These are phyloP conservation scores for Platanus orientalis DNA, from an alignment of 164 flowering plant genomes.

Conservation along the genomic window DNA sequence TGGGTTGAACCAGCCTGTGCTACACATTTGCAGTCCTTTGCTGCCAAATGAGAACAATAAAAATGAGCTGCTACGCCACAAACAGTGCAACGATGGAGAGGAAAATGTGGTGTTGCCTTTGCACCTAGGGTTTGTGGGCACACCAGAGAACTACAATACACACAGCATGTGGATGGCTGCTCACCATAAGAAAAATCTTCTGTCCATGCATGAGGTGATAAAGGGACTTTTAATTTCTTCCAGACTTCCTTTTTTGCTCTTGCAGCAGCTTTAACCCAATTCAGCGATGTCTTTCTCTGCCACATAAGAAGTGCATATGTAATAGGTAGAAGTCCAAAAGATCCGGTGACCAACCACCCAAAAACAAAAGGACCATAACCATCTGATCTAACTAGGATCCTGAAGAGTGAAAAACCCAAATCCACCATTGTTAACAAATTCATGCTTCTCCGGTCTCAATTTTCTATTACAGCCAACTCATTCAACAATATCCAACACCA, in stretches of 20 bases:
- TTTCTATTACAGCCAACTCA: neutral
- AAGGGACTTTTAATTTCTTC: constrained; percentile 58
- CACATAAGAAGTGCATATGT: constrained; percentile 49
- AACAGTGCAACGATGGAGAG: constrained; percentile 59
- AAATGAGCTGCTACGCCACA: constrained; percentile 79
- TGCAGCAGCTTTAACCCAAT: constrained; percentile 78
- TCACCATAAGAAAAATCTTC: constrained; percentile 45
- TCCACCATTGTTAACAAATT: constrained; percentile 28
- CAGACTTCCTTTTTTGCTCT: constrained; percentile 59
- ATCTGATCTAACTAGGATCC: constrained; percentile 26
- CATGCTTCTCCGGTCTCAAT: constrained; percentile 7
- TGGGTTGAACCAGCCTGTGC: constrained; percentile 50
- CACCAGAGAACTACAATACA: constrained; percentile 50
- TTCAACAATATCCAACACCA: neutral
- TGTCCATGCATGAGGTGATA: constrained; percentile 63
- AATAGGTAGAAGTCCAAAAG: constrained; percentile 47
- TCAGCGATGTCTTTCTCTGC: constrained; percentile 49
- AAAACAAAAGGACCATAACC: constrained; percentile 28
- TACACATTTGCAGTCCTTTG: constrained; percentile 72
- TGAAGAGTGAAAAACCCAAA: constrained; percentile 29
- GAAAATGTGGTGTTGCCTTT: constrained; percentile 29
- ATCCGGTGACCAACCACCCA: constrained; percentile 52
- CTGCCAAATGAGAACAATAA: constrained; percentile 49
- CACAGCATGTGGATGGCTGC: constrained; percentile 63
- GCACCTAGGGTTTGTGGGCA: constrained; percentile 37